A percentile compares a stretch with the other conserved stretches of the same genome.
Evolutionary conservation across 2,329 filamentous ascomycete genomes (phyloP).

Genomic region (Paecilomyces formosus): DNA sequence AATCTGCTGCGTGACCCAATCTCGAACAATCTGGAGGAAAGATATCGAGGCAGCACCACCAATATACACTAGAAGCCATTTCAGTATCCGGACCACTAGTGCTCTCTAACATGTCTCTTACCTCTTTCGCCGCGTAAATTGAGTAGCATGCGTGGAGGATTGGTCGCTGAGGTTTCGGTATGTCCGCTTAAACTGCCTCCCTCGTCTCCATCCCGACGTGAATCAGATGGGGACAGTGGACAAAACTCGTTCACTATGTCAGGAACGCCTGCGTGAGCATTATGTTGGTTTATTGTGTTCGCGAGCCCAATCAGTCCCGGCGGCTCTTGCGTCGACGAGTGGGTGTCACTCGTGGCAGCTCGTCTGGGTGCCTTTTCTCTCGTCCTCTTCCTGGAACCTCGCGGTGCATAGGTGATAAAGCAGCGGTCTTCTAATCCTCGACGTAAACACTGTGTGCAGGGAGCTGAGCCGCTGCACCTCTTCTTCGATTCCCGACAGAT

Average conservation of each 20-base stretch:
- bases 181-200: too few relatives aligned
- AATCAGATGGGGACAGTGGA: too few relatives aligned
- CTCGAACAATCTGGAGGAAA: neutral
- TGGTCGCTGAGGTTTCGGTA: too few relatives aligned
- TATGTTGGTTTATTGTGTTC: too few relatives aligned
- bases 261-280: too few relatives aligned
- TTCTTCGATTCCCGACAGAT: neutral
- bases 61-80: neutral
- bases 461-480: neutral
- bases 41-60: neutral
- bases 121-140: too few relatives aligned
- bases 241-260: too few relatives aligned
- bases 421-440: neutral
- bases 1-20: neutral
- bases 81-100: neutral
- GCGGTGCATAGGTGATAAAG: neutral
- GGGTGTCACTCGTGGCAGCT: too few relatives aligned
- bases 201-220: too few relatives aligned
- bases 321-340: too few relatives aligned
- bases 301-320: too few relatives aligned
- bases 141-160: too few relatives aligned
- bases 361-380: neutral
- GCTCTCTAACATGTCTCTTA: neutral
- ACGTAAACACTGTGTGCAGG: neutral
- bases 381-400: neutral